Percentiles rank a stretch among this genome's conserved stretches.
phyloP scores from a whole-genome alignment of 2,329 filamentous ascomycete genomes.

The Diaporthe caulivora region DNA sequence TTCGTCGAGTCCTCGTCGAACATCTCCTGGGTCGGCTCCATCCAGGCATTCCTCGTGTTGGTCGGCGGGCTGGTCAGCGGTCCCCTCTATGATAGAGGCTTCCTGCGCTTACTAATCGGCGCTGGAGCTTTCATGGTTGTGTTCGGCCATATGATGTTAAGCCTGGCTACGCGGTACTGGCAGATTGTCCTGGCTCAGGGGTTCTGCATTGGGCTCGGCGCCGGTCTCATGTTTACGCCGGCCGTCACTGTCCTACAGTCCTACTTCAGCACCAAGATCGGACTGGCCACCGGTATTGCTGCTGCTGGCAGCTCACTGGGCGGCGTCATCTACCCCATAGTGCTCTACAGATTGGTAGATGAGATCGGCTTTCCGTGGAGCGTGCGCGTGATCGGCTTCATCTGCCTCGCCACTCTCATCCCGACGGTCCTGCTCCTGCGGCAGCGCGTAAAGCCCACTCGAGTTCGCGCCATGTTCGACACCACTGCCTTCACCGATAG shows the following conservation, averaged over 20 bases:
- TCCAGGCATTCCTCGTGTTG: slow-evolving; percentile 60
- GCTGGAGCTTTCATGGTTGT: slow-evolving; percentile 56
- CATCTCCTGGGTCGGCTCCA: slow-evolving; percentile 61
- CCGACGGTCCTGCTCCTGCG: slow-evolving; percentile 45
- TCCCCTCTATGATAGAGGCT: slow-evolving; percentile 61
- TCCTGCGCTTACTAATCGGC: slow-evolving; percentile 55
- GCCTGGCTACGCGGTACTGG: slow-evolving; percentile 55
- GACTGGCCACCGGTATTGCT: slow-evolving; percentile 50
- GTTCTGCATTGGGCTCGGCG: slow-evolving; percentile 59
- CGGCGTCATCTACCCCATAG: slow-evolving; percentile 50
- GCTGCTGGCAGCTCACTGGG: slow-evolving; percentile 50
- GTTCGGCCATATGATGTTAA: slow-evolving; percentile 60
- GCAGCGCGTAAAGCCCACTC: slow-evolving; percentile 52
- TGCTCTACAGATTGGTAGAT: slow-evolving; percentile 42
- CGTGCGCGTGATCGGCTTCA: slow-evolving; percentile 44
- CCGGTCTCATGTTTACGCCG: slow-evolving; percentile 55
- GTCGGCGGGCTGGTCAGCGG: slow-evolving; percentile 57
- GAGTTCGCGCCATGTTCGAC: slow-evolving; percentile 53
- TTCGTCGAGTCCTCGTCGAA: slow-evolving; percentile 45
- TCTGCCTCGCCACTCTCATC: slow-evolving; percentile 45
- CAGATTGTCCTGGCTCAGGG: slow-evolving; percentile 60
- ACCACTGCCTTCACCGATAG: slow-evolving; percentile 53
- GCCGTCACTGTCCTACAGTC: slow-evolving; percentile 49
- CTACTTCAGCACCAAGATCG: slow-evolving; percentile 49
- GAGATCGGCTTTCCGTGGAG: slow-evolving; percentile 47